Evolutionary conservation across 768 basidiomycete species (phyloP), one percentile per base, ranked within the genome.

Genomic region (Pulveroboletus sp.): DNA sequence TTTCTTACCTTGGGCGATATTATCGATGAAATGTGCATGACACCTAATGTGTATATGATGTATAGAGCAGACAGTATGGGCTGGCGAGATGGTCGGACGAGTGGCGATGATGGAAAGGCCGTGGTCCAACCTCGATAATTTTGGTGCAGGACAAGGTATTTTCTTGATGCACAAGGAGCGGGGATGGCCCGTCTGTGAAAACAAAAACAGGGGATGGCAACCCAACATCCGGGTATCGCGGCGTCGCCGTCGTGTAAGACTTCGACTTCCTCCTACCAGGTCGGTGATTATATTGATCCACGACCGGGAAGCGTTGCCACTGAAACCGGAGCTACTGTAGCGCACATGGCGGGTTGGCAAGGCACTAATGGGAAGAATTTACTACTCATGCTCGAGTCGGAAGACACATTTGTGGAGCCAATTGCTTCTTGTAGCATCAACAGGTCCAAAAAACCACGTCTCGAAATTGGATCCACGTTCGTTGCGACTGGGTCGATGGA

Each of bases 221-320:
- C 43, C 76, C 79, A 9, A 0, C 67, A 58, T 39, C 74, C 78
- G 1, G 79, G 76, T 11, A 79, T 81, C 69, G 73, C 7, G 79
- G 76, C 41, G 71, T 80, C 27, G 77, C 77, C 0, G 74, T 74
- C 1, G 64, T 77, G 32, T 78, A 76, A 51, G 73, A 74, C 32
- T 78, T 72, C 39, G 80, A n/a, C 55, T 80, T 81, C 65, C 78
- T 75, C 66, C 61, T 81, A 15, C 78, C 79, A 62, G 76, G 71
- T 64, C 24, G 24, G 64, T 58, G 44, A 35, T 54, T 33, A 32
- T 43, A 18, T 8, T 36, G 15, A 33, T 14, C 18, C 47, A 40
- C 8, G 43, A 28, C 31, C 27, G 11, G 32, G 32, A 24, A 7
- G 45, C 14, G 1, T 45, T 32, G 18, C 27, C 39, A 18, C 46